Base-by-base conservation (phyloP, 305 asterid genomes). In the Euphrasia arctica region DNA sequence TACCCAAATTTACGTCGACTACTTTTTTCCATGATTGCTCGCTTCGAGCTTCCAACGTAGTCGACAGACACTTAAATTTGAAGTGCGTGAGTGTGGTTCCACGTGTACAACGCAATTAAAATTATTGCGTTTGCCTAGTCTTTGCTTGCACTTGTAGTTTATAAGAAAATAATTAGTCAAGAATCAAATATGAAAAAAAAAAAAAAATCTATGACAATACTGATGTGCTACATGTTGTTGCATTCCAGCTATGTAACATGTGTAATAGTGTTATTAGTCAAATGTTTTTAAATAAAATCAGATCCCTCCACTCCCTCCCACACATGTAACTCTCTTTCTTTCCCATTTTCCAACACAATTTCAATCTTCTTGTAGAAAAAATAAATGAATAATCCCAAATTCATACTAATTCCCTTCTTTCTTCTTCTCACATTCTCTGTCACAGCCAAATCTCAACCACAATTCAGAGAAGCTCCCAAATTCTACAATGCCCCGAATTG, bases 401-500 rank as follows among this genome's bases (percentile, higher is more conserved):
- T 43, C 3, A 5, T 5, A 1, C 4, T 31, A 36, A 36, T 36
- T 36, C 13, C 49, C 13, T 11, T 43, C 13, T 9, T 10, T 9
- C 49, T 43, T 43, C 2, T 43, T 1, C 13, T 43, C 13, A 43
- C 13, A 9, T 43, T 43, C 49, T 43, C 11, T 43, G 49, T 43
- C 0, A 1, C 13, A 43, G 11, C 49, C 49, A 10, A 43, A 42
- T 10, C n/a, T 1, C 48, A 9, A 42, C 48, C 48, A 3, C 12
- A 42, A 1, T 43, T 43, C 13, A 43, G 49, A 43, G 49, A 43
- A 43, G 49, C 49, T 13, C 49, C 49, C 12, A 43, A 43, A 43
- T 43, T 43, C 49, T 43, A 43, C 49, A 43, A 43, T 43, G 49
- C 49, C 49, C 49, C 49, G 13, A 43, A 43, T 43, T 43, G 98